These are phyloP conservation scores for Anthoceros angustus DNA, from an alignment of 225 moss, liverwort and hornwort genomes.

Conservation along the genomic window DNA sequence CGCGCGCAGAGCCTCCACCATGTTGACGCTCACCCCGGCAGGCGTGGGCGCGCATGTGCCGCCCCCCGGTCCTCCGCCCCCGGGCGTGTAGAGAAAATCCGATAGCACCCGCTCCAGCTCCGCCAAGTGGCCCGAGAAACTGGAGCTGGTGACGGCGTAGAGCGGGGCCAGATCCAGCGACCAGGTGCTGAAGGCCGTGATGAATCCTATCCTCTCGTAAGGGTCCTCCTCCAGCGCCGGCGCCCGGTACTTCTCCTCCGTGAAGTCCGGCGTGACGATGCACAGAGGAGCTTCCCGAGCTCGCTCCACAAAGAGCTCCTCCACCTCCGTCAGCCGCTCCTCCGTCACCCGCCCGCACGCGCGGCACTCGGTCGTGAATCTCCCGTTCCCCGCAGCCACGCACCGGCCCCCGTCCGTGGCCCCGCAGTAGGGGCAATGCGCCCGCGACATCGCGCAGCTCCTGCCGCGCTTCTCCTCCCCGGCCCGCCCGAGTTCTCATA, in stretches of 20 bases:
- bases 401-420: slow-evolving; percentile 27
- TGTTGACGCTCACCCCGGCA: slow-evolving; percentile 22
- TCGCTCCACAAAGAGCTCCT: slow-evolving; percentile 36
- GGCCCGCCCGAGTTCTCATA: too few relatives aligned
- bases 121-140: slow-evolving; percentile 37
- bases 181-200: slow-evolving; percentile 49
- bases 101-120: slow-evolving; percentile 40
- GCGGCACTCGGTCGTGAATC: slow-evolving; percentile 32
- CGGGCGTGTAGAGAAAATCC: slow-evolving; percentile 23
- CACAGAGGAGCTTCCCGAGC: slow-evolving; percentile 46
- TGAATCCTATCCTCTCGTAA: slow-evolving; percentile 46
- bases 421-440: slow-evolving; percentile 32
- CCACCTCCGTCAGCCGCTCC: slow-evolving; percentile 34
- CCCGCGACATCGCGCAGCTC: slow-evolving; percentile 20
- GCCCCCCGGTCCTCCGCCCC: slow-evolving; percentile 10
- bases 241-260: slow-evolving; percentile 26
- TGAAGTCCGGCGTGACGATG: slow-evolving; percentile 48
- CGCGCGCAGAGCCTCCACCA: slow-evolving; percentile 27
- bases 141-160: slow-evolving; percentile 26
- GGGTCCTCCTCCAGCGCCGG: slow-evolving; percentile 49
- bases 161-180: slow-evolving; percentile 38
- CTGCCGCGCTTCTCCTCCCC: background rate
- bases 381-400: slow-evolving; percentile 25
- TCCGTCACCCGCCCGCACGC: slow-evolving; percentile 36
- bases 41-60: background rate